Evolutionary conservation across 345 rosid genomes (phyloP).

Genomic region (Theobroma cacao): DNA sequence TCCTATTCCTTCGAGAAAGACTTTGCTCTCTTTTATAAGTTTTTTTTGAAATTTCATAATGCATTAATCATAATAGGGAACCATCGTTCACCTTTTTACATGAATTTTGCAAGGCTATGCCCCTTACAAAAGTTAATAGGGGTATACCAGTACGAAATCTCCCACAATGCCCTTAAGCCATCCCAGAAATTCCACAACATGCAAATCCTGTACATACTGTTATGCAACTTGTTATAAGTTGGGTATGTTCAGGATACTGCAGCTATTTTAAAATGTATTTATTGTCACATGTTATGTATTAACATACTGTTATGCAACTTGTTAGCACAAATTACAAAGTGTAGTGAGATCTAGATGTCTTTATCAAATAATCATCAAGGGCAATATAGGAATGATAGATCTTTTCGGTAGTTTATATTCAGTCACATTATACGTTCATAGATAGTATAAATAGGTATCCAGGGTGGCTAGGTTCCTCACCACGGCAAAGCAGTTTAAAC

Average conservation of each 20-base stretch:
- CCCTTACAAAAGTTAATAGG: too few relatives aligned
- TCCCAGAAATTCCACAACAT: too few relatives aligned
- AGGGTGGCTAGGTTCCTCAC: conserved; percentile 8
- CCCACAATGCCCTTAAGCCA: too few relatives aligned
- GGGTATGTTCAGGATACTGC: not conserved
- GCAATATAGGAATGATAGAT: conserved; percentile 16
- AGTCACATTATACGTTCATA: not conserved
- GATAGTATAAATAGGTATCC: conserved; percentile 29
- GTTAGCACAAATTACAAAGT: not conserved
- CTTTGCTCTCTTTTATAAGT: not conserved
- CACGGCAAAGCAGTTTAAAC: conserved; percentile 10
- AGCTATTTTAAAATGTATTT: not conserved
- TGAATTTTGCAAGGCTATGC: too few relatives aligned
- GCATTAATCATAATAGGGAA: too few relatives aligned
- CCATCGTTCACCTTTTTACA: too few relatives aligned
- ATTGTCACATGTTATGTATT: not conserved
- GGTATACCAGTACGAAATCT: too few relatives aligned
- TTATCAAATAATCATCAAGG: conserved; percentile 13
- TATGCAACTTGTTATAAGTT: too few relatives aligned
- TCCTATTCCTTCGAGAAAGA: not conserved
- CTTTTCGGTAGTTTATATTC: conserved; percentile 10
- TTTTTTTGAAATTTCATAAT: too few relatives aligned
- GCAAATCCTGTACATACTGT: too few relatives aligned
- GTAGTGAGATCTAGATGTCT: not conserved
- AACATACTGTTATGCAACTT: not conserved